A percentile compares a stretch with the other conserved stretches of the same genome.
phyloP scores from a whole-genome alignment of 768 basidiomycete genomes.

The Lanmaoa pseudosensibilis region DNA sequence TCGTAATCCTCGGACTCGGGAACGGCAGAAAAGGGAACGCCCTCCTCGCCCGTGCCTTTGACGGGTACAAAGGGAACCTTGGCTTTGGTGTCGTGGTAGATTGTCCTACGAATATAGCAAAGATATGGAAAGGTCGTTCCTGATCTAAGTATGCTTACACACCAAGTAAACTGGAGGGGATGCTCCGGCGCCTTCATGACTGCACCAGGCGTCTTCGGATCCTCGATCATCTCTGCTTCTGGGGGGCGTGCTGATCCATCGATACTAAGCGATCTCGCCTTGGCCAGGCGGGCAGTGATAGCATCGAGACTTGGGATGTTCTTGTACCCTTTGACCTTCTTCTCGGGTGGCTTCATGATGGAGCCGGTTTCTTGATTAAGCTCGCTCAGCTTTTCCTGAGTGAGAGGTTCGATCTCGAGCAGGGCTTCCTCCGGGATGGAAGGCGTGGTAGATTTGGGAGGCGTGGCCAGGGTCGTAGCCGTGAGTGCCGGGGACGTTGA shows the following conservation, averaged over 20 bases:
- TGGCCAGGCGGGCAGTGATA: slow-evolving; percentile 77
- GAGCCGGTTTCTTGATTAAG: slow-evolving; percentile 53
- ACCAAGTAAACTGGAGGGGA: slow-evolving; percentile 35
- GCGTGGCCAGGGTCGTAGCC: slow-evolving; percentile 43
- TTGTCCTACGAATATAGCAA: no score
- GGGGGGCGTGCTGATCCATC: no score
- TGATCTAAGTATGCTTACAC: slow-evolving; percentile 6
- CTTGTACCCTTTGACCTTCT: slow-evolving; percentile 69
- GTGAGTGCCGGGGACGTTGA: slow-evolving; percentile 63
- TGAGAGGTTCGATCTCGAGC: slow-evolving; percentile 48
- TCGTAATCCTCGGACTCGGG: slow-evolving; percentile 71
- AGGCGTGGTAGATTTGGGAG: slow-evolving; percentile 42
- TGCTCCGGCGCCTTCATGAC: no score
- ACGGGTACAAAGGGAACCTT: background rate
- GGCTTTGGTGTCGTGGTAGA: slow-evolving; percentile 51
- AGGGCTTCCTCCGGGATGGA: slow-evolving; percentile 38
- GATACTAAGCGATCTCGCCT: slow-evolving; percentile 46
- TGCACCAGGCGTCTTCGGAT: no score
- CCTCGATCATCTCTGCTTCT: no score
- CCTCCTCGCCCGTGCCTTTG: slow-evolving; percentile 27
- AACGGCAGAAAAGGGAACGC: slow-evolving; percentile 37
- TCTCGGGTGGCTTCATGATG: slow-evolving; percentile 30
- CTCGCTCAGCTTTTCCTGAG: slow-evolving; percentile 64
- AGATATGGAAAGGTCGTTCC: background rate
- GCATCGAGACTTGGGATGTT: slow-evolving; percentile 85